Conservation (phyloP, 129 eudicot species). For the Pulicaria dysenterica region DNA sequence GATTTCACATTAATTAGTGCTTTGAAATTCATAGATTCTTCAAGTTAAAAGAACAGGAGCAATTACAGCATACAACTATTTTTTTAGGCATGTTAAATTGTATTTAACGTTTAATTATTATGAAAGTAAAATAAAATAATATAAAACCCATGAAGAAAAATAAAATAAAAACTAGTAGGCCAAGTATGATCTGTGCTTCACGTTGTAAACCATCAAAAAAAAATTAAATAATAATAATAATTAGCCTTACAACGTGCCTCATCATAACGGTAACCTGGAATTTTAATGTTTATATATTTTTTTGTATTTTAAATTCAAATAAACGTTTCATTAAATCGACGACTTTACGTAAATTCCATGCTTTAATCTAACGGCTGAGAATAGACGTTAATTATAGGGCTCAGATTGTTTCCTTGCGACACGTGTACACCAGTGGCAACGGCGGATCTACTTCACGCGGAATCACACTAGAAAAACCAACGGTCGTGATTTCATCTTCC, state of each 20-base stretch:
- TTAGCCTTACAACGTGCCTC: constrained; percentile 33
- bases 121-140: too few relatives aligned
- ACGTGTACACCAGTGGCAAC: constrained; percentile 20
- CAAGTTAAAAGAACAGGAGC: too few relatives aligned
- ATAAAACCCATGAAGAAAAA: too few relatives aligned
- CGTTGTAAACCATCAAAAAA: constrained; percentile 28
- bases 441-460: constrained; percentile 18
- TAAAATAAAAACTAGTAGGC: background rate
- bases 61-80: too few relatives aligned
- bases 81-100: too few relatives aligned
- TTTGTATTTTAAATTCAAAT: background rate
- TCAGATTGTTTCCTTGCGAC: constrained; percentile 9
- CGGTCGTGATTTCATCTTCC: constrained; percentile 25
- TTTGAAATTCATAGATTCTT: too few relatives aligned
- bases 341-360: constrained; percentile 3
- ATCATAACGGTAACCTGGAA: constrained; percentile 35
- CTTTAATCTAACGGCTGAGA: constrained; percentile 16
- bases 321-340: constrained; percentile 1
- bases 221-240: constrained; percentile 9
- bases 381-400: constrained; percentile 9
- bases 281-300: background rate
- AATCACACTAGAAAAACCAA: constrained; percentile 8
- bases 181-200: constrained; percentile 18
- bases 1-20: too few relatives aligned
- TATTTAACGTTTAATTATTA: too few relatives aligned